Base-by-base conservation (phyloP, 1,284 basidiomycete genomes). In the Mycena sp. region DNA sequence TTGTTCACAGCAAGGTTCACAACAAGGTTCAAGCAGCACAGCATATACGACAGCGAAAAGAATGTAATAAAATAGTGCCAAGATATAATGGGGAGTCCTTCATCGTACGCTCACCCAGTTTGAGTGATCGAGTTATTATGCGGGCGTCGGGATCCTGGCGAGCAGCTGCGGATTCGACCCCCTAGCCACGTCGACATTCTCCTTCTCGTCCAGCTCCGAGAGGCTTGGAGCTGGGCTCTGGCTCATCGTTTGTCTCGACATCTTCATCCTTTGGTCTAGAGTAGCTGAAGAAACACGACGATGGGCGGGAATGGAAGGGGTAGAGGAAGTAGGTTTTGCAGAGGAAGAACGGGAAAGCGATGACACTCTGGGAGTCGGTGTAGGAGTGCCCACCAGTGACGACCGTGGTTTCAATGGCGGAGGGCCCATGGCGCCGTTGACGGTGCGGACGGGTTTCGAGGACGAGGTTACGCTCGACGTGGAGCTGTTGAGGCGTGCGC, bases 341-440 rank as follows among this genome's bases (percentile, higher is more conserved):
- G 81, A 80, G 2, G 77, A 74, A 35, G 76, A 75, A 41, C 76
- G 74, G 14, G 74, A 64, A 3, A 81, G 70, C 11, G 53, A 19
- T 9, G 46, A 23, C 45, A 44, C 48, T 37, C 79, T 75, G 5
- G 46, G 79, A 71, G 17, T 74, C 60, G 81, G 78, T 12, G 80
- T 80, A 0, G 80, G 79, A 3, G 78, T 80, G 6, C 73, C 75
- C n/a, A 62, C 56, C 16, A 74, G 43, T 1, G 83, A 81, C 1
- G 77, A 62, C 38, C 83, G 80, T 19, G 71, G 61, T 58, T 76
- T 77, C 72, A 76, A 56, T 4, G 64, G 55, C 17, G 86, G 85
- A 2, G 84, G 84, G 1, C 80, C 85, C 82, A 85, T 83, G 0
- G 82, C 77, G n/a, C 72, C 63, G 12, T 52, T 37, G 17, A 48